phyloP scores from a whole-genome alignment of 371 early-diverging fungal genomes.

The Actinomucor elegans region DNA sequence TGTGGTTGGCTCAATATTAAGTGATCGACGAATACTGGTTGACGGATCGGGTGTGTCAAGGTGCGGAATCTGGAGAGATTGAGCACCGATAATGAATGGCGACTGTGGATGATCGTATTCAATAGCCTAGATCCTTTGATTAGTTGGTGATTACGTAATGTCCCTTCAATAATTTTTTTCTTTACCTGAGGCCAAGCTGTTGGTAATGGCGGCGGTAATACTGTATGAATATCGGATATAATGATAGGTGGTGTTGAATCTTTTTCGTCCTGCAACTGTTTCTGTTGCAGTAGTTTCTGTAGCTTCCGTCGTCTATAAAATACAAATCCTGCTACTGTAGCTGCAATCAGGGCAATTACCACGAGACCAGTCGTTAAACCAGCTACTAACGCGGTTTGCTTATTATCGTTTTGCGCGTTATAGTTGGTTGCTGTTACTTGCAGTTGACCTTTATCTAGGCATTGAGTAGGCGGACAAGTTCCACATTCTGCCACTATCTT shows the following conservation, averaged over 20 bases:
- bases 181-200: conserved; percentile 3
- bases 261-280: not conserved
- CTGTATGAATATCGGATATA: not conserved
- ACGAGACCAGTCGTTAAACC: conserved; percentile 36
- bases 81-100: conserved; percentile 25
- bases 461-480: conserved; percentile 1
- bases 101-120: conserved; percentile 20
- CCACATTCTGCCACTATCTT: conserved; percentile 6
- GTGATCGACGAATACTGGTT: conserved; percentile 27
- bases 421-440: not conserved
- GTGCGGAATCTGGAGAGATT: conserved; percentile 33
- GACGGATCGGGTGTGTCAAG: conserved; percentile 21
- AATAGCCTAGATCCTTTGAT: not conserved
- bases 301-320: conserved; percentile 21
- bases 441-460: not conserved
- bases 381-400: conserved; percentile 27
- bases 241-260: not conserved
- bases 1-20: conserved; percentile 21
- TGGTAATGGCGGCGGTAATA: conserved; percentile 8
- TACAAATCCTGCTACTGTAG: conserved; percentile 31
- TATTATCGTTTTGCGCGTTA: not conserved
- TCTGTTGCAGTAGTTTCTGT: conserved; percentile 7
- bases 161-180: not conserved
- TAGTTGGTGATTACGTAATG: no score
- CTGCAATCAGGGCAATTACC: conserved; percentile 20